Conservation (phyloP, 208 protist genomes). For the Kentomonas sorsogonicus region DNA sequence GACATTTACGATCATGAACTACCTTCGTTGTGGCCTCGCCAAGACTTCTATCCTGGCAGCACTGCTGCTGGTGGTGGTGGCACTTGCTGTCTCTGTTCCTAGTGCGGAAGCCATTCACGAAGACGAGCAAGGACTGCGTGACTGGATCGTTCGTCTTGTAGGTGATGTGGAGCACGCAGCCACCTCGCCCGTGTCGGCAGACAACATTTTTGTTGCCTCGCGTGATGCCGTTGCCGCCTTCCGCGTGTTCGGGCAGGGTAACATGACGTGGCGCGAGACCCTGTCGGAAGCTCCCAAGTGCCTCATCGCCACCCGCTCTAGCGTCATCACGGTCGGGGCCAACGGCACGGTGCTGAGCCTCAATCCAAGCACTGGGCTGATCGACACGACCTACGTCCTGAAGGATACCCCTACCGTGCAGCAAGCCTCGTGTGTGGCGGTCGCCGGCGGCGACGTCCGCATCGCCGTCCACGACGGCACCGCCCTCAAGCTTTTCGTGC, state of each 20-base stretch:
- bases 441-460: too few relatives aligned
- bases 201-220: slow-evolving; percentile 37
- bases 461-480: too few relatives aligned
- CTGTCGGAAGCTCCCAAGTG: slow-evolving; percentile 47
- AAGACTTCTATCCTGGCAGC: neutral
- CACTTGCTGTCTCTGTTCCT: too few relatives aligned
- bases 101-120: slow-evolving; percentile 81
- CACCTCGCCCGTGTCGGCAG: slow-evolving; percentile 23
- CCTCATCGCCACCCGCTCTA: slow-evolving; percentile 22
- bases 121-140: slow-evolving; percentile 79
- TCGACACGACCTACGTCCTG: slow-evolving; percentile 52
- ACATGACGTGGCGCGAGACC: slow-evolving; percentile 57
- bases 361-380: slow-evolving; percentile 35
- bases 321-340: slow-evolving; percentile 39
- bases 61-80: slow-evolving; percentile 7
- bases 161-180: slow-evolving; percentile 68
- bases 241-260: slow-evolving; percentile 19
- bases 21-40: neutral
- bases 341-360: slow-evolving; percentile 44
- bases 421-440: too few relatives aligned
- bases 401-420: neutral
- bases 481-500: too few relatives aligned
- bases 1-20: too few relatives aligned
- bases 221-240: slow-evolving; percentile 68
- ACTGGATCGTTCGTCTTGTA: slow-evolving; percentile 73